Evolutionary conservation across 2,329 filamentous ascomycete genomes (phyloP), one percentile per base, ranked within the genome.

Genomic region (Penicillium vulpinum): DNA sequence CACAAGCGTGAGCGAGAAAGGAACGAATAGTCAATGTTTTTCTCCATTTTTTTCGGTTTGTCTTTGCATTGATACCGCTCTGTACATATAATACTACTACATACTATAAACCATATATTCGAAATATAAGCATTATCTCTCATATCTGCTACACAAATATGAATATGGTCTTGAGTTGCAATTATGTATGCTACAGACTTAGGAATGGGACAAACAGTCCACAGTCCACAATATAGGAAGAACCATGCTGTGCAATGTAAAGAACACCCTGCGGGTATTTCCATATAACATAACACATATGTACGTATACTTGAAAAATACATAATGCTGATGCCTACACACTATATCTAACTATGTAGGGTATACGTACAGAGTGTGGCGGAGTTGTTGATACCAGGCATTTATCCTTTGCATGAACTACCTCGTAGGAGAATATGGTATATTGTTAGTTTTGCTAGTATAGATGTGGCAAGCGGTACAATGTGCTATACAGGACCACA

Each of bases 241-340:
- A 26, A 44, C 50, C 40, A 35, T 39, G 49, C 49, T 28, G 49
- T 39, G 39, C 29, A 16, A 51, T 29, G 39, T 24, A 51, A 48
- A 26, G 21, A 38, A 39, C n/a, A 28, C 21, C n/a, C 18, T 24
- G 26, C 31, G 13, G 18, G 29, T 8, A n/a, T 51, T 46, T 44
- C 54, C 39, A 51, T 15, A n/a, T 28, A 22, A 18, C 11, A 9
- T 24, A 55, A 60, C 60, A 58, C 57, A 39, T 22, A 60, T 58
- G 51, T 62, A 58, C 57, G 39, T 22, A 60, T 58, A 54, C 53
- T 50, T 48, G 40, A 56, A 53, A 24, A 40, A 52, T 39, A 38
- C 31, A 26, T 51, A 58, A 60, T 51, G 52, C 59, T 59, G 55
- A 60, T 39, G 36, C 36, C n/a, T 44, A 44, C 39, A 16, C 29